phyloP scores from a whole-genome alignment of 257 asterid genomes.

The Echites panduratus region DNA sequence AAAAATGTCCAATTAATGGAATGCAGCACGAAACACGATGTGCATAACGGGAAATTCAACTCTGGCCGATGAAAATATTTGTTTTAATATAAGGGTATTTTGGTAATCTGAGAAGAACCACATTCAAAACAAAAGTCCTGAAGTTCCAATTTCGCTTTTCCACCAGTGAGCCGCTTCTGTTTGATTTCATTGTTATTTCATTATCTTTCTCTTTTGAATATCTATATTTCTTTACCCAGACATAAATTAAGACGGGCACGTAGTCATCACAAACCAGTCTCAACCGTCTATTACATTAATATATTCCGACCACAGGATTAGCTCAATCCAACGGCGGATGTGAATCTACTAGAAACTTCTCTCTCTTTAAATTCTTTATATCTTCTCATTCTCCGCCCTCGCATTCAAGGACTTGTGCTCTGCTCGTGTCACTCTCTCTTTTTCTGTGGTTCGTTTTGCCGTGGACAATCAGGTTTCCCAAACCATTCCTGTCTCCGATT shows the following conservation, averaged over 20 bases:
- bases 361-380: background rate
- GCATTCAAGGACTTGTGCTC: slow-evolving; percentile 29
- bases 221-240: background rate
- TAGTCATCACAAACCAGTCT: background rate
- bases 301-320: background rate
- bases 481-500: background rate
- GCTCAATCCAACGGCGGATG: background rate
- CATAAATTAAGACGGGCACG: background rate
- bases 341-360: background rate
- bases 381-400: background rate
- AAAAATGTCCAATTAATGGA: background rate
- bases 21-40: background rate
- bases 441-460: background rate
- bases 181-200: background rate
- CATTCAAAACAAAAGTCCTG: background rate
- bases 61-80: background rate
- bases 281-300: background rate
- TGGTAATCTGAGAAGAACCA: background rate
- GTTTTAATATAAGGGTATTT: background rate
- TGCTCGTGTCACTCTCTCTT: slow-evolving; percentile 34
- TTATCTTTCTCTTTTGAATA: background rate
- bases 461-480: no score
- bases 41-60: background rate
- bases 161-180: background rate
- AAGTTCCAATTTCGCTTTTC: background rate